Evolutionary conservation across 129 eudicot genomes (phyloP), one percentile per base, ranked within the genome.

Genomic region (Artemisia tridentata): DNA sequence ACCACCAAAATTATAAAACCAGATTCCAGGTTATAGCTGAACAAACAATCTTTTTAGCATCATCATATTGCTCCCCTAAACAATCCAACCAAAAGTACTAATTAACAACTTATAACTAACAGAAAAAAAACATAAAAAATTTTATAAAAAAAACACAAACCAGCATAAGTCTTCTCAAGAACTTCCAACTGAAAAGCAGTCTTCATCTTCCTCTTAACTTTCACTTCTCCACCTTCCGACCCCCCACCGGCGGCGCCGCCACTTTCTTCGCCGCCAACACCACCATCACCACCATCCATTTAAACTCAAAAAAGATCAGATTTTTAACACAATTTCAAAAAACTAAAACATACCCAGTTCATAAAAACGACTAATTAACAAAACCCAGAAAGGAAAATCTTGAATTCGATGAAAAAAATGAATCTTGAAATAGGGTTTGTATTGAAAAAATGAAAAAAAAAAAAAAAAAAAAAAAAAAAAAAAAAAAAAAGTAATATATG

Each of bases 161-260:
- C 82, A 54, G 91, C 95, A 77, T 89, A 92, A 51, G 98, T 87
- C 73, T 82, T 92, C 78, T 92, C 96, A 11, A 92, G 95, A 67
- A 82, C 53, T 71, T 89, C 95, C 88, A 92, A 68, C 89, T 89
- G 98, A 69, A 82, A 76, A 86, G 98, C 90, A 31, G 96, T 86
- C 78, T 92, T 92, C 96, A 89, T 89, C 80, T 86, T 89, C 64
- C 98, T 79, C 80, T 92, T 92, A 21, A 83, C 87, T 79, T 78
- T 89, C 0, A 69, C 79, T 75, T 92, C 97, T 12, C 82, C 92
- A 1, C 69, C 75, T 9, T 64, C 25, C 50, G 65, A 82, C 68
- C 79, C 88, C 27, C 83, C 82, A 3, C 71, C 86, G 15, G 74
- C 84, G 31, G 63, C 70, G 14, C 63, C 75, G 65, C 71, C 83